Percentiles rank a stretch among this genome's conserved stretches.
These are phyloP conservation scores for Wakefieldia striispora DNA, from an alignment of 768 basidiomycete genomes.

Conservation along the genomic window DNA sequence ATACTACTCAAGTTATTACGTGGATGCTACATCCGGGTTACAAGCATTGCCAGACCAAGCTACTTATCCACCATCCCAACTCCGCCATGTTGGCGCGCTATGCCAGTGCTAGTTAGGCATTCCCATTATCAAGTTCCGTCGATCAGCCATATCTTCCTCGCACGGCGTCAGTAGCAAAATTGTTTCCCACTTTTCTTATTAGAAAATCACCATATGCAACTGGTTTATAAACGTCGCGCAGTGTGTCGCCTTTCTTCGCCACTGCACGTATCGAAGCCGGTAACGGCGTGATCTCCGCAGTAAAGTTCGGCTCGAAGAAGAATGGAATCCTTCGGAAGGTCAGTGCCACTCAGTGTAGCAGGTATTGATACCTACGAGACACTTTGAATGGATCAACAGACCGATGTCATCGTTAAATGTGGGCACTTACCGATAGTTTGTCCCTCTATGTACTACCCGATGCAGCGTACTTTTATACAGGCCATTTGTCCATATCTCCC, in stretches of 20 bases:
- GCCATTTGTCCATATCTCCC: constrained; percentile 90
- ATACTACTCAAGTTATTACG: no score
- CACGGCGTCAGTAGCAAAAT: constrained; percentile 56
- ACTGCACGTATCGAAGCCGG: constrained; percentile 50
- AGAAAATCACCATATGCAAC: constrained; percentile 82
- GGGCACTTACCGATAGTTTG: constrained; percentile 54
- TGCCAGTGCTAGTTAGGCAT: no score
- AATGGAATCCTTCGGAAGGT: constrained; percentile 66
- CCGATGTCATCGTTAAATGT: no score
- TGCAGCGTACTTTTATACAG: constrained; percentile 89
- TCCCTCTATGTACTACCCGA: constrained; percentile 74
- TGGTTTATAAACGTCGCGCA: constrained; percentile 38
- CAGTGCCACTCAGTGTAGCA: background rate
- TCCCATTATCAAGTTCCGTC: background rate
- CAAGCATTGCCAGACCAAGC: no score
- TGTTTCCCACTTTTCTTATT: constrained; percentile 64
- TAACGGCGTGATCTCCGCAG: constrained; percentile 66
- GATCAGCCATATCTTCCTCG: constrained; percentile 32
- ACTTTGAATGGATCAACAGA: constrained; percentile 35
- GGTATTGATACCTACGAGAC: constrained; percentile 57
- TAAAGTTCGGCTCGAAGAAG: constrained; percentile 91
- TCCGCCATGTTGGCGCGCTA: no score
- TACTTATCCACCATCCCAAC: no score
- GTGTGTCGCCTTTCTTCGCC: constrained; percentile 8
- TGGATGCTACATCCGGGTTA: no score